These are phyloP conservation scores for Lentinula boryana DNA, from an alignment of 768 basidiomycete genomes.

Conservation along the genomic window DNA sequence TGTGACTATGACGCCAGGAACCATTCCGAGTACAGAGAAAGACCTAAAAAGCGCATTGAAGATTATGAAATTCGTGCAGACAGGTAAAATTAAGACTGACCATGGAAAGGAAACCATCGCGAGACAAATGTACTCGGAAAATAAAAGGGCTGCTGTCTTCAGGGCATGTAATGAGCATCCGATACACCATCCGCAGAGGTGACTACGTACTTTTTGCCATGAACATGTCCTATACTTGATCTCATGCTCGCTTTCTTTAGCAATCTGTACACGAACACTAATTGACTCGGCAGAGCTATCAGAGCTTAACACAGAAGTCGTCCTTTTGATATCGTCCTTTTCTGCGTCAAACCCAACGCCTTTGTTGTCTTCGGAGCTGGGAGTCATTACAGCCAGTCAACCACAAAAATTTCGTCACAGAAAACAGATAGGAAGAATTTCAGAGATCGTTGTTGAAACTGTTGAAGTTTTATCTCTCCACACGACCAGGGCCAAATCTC, in stretches of 20 bases:
- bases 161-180: background rate
- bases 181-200: background rate
- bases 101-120: slow-evolving; percentile 34
- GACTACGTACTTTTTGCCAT: slow-evolving; percentile 38
- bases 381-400: background rate
- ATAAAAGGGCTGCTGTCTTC: slow-evolving; percentile 37
- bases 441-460: background rate
- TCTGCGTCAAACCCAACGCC: background rate
- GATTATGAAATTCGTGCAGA: background rate
- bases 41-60: slow-evolving; percentile 21
- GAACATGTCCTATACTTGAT: slow-evolving; percentile 37
- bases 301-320: background rate
- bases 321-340: background rate
- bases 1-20: slow-evolving; percentile 36
- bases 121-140: slow-evolving; percentile 41
- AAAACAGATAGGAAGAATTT: background rate
- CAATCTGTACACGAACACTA: slow-evolving; percentile 13
- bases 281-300: background rate
- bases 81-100: slow-evolving; percentile 10
- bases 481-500: background rate
- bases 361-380: background rate
- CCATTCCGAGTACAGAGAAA: slow-evolving; percentile 37
- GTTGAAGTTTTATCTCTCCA: background rate
- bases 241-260: slow-evolving; percentile 21
- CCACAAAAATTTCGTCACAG: no score